Evolutionary conservation across 805 yeast genomes (phyloP).

Genomic region (Schwanniomyces polymorphus): DNA sequence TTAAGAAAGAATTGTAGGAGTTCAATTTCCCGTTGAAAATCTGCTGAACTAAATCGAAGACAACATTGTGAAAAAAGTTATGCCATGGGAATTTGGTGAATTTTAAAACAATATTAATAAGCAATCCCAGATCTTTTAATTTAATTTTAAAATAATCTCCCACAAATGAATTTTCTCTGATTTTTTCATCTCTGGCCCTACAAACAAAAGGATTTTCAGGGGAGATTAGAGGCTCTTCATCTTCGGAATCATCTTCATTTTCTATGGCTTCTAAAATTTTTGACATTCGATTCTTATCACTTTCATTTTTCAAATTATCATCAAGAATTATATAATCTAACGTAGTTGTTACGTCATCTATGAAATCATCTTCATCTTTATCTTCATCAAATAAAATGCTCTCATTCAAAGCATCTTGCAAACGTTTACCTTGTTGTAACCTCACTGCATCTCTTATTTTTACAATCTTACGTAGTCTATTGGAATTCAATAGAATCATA

Average conservation of each 20-base stretch:
- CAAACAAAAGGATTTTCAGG: constrained; percentile 45
- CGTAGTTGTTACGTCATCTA: constrained; percentile 34
- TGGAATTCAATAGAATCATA: constrained; percentile 86
- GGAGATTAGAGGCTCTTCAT: constrained; percentile 45
- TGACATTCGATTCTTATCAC: constrained; percentile 3
- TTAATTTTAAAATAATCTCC: constrained; percentile 89
- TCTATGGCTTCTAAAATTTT: not conserved
- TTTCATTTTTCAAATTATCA: constrained; percentile 14
- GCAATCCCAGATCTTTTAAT: constrained; percentile 69
- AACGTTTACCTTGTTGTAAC: constrained; percentile 36
- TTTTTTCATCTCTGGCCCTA: constrained; percentile 26
- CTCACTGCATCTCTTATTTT: constrained; percentile 69
- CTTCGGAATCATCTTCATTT: constrained; percentile 38
- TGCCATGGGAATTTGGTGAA: constrained; percentile 94
- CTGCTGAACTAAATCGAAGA: constrained; percentile 94
- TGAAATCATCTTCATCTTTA: constrained; percentile 16
- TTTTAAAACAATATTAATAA: constrained; percentile 66
- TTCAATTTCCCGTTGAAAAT: constrained; percentile 90
- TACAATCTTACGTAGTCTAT: constrained; percentile 66
- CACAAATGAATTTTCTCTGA: constrained; percentile 62
- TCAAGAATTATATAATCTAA: constrained; percentile 38
- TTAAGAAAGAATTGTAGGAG: constrained; percentile 66
- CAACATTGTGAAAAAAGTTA: constrained; percentile 94
- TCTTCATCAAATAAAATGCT: constrained; percentile 25
- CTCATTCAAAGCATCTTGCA: constrained; percentile 41